Conservation (phyloP, 2,329 filamentous ascomycete genomes). For the Amauroascus niger region DNA sequence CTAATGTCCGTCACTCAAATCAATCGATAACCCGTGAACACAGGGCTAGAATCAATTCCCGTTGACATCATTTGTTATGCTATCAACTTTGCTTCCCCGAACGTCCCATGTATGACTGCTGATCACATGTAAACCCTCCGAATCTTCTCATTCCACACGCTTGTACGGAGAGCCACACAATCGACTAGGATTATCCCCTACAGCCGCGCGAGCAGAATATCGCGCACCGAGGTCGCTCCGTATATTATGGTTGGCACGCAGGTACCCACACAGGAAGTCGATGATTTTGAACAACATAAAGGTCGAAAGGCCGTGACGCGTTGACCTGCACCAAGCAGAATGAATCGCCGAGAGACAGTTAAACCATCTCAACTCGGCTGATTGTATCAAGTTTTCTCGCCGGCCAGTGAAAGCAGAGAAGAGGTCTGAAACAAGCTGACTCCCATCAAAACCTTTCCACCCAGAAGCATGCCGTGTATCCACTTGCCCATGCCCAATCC, state of each 20-base stretch:
- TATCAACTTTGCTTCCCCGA: slow-evolving; percentile 8
- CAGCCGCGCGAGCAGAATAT: background rate
- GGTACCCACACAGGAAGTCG: background rate
- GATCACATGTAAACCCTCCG: slow-evolving; percentile 7
- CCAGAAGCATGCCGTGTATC: background rate
- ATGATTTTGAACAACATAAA: background rate
- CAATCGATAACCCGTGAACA: slow-evolving; percentile 9
- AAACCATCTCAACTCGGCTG: background rate
- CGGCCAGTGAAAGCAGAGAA: background rate
- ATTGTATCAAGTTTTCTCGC: background rate
- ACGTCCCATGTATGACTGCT: slow-evolving; percentile 6
- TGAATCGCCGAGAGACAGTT: background rate
- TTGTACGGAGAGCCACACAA: slow-evolving; percentile 2
- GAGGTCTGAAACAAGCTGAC: background rate
- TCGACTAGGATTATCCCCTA: background rate
- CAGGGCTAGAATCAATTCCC: slow-evolving; percentile 7
- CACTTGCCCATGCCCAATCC: slow-evolving; percentile 2
- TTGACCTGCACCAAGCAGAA: background rate
- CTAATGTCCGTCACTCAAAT: slow-evolving; percentile 8
- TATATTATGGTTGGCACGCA: background rate
- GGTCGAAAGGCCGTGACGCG: background rate
- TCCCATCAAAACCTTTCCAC: background rate
- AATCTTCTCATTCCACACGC: slow-evolving; percentile 7
- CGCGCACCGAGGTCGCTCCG: background rate
- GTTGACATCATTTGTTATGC: slow-evolving; percentile 11